Conservation (phyloP, 1,139 yeast species). For the Hanseniaspora sp. region DNA sequence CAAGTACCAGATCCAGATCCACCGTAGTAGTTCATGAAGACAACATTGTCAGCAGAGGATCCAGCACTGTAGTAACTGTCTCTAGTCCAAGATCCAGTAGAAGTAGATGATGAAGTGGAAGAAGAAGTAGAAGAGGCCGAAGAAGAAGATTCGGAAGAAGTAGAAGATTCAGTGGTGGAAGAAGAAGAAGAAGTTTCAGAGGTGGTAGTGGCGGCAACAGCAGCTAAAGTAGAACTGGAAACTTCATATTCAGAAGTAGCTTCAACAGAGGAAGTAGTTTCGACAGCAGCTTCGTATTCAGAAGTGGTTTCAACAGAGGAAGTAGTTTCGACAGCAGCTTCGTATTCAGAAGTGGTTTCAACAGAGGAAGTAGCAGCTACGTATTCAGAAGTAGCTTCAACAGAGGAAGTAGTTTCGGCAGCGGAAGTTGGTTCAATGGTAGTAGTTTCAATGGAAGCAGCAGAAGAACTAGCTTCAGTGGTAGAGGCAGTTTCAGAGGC, state of each 20-base stretch:
- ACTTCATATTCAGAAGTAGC: conserved; percentile 23
- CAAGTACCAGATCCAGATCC: conserved; percentile 77
- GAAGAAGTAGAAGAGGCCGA: conserved; percentile 28
- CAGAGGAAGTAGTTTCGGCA: conserved; percentile 15
- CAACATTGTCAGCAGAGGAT: conserved; percentile 49
- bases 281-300: conserved; percentile 17
- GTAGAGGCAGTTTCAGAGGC: conserved; percentile 9
- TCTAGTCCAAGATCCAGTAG: conserved; percentile 60
- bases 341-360: too few species aligned
- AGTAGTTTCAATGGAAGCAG: conserved; percentile 18
- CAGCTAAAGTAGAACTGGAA: conserved; percentile 19
- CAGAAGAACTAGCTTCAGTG: conserved; percentile 19
- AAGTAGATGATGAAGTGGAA: conserved; percentile 28
- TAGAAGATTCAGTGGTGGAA: conserved; percentile 26
- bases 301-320: background rate
- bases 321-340: conserved; percentile 19
- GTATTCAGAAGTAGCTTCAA: background rate
- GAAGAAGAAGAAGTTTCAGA: conserved; percentile 26
- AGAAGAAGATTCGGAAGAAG: conserved; percentile 27
- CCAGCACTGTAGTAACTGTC: conserved; percentile 60
- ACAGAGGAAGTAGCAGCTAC: conserved; percentile 17
- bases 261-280: conserved; percentile 21
- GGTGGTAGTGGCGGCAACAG: conserved; percentile 23
- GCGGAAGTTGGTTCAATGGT: conserved; percentile 21
- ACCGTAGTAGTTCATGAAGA: conserved; percentile 76